Conservation (phyloP, 2,329 filamentous ascomycete species). For the Ceratocystis huliohia region DNA sequence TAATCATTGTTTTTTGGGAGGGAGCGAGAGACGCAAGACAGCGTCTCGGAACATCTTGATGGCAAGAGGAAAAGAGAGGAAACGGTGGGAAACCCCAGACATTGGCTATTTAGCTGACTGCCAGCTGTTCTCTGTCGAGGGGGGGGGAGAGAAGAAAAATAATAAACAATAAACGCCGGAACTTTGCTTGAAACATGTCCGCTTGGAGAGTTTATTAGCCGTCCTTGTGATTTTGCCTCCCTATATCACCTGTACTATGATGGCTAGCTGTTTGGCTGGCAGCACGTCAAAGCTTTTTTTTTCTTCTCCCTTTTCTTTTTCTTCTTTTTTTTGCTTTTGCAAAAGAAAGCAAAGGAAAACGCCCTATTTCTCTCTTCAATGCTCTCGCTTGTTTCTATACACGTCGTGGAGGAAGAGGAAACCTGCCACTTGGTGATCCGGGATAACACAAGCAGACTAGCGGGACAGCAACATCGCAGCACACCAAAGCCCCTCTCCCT, state of each 20-base stretch:
- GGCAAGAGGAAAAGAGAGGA: background rate
- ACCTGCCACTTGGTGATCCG: constrained; percentile 2
- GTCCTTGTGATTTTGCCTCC: background rate
- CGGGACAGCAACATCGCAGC: background rate
- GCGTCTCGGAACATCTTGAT: background rate
- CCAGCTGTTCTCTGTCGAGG: background rate
- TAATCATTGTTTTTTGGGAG: background rate
- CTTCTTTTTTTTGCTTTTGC: background rate
- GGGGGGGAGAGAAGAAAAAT: background rate
- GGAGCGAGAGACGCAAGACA: background rate
- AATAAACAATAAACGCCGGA: background rate
- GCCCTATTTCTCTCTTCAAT: too few species aligned
- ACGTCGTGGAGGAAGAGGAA: background rate
- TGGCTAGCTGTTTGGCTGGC: background rate
- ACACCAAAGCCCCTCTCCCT: background rate
- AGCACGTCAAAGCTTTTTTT: background rate
- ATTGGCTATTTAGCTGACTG: too few species aligned
- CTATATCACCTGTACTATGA: background rate
- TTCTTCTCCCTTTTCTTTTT: background rate
- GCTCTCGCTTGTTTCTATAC: too few species aligned
- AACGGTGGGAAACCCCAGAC: too few species aligned
- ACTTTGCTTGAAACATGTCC: constrained; percentile 4
- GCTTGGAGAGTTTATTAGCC: background rate
- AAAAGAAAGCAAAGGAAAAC: too few species aligned
- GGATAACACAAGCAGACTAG: background rate